Evolutionary conservation across 2,329 filamentous ascomycete genomes (phyloP).

Genomic region (Pseudopyricularia cyperi): DNA sequence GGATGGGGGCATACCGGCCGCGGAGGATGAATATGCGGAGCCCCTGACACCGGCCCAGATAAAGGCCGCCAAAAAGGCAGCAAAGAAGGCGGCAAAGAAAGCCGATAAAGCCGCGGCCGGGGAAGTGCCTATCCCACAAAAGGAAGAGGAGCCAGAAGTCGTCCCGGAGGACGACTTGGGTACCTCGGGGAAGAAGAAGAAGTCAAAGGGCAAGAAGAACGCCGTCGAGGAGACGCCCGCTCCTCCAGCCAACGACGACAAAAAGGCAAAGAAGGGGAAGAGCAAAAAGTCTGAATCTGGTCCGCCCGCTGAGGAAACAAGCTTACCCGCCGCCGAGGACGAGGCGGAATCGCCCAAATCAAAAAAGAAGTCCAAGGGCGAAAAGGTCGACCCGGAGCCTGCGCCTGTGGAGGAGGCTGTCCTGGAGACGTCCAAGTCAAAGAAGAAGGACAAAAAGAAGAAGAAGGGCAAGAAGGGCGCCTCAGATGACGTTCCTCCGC

Average conservation of each 20-base stretch:
- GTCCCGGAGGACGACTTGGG: neutral
- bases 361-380: neutral
- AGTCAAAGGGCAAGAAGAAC: conserved; percentile 1
- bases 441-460: conserved; percentile 4
- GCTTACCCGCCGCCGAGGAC: neutral
- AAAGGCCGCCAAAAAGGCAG: conserved; percentile 1
- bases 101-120: neutral
- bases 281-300: conserved; percentile 3
- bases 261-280: conserved; percentile 2
- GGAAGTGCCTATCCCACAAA: neutral
- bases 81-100: neutral
- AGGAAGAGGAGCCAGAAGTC: neutral
- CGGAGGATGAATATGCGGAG: neutral
- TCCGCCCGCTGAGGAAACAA: neutral
- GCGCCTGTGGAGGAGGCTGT: neutral
- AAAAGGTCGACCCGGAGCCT: neutral
- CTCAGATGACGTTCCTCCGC: neutral
- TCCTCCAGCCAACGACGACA: neutral
- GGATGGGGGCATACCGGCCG: neutral
- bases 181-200: neutral
- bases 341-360: neutral
- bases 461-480: conserved; percentile 4
- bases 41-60: neutral
- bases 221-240: neutral
- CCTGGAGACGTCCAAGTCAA: neutral